These are phyloP conservation scores for Aspergillus clavatus DNA, from an alignment of 2,329 filamentous ascomycete genomes.

Conservation along the genomic window DNA sequence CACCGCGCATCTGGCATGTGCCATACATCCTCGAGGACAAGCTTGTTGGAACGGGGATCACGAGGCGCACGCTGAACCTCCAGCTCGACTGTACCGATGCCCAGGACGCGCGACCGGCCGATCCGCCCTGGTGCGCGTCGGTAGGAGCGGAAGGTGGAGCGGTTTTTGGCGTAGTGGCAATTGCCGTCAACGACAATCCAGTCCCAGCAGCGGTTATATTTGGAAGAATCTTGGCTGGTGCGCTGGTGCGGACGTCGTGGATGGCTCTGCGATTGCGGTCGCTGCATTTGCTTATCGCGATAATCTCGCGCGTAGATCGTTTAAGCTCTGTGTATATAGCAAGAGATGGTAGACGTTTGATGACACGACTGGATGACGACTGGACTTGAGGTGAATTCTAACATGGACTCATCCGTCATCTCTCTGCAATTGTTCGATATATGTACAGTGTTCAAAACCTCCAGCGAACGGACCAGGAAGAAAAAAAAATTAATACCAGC, in stretches of 20 bases:
- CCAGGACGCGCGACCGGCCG: constrained; percentile 13
- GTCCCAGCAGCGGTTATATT: constrained; percentile 15
- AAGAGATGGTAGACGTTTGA: too few relatives aligned
- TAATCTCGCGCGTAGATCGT: too few relatives aligned
- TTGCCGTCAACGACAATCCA: constrained; percentile 17
- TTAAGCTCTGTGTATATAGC: too few relatives aligned
- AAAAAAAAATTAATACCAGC: not conserved
- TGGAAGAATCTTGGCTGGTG: not conserved
- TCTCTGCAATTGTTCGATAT: too few relatives aligned
- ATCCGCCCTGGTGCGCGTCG: constrained; percentile 17
- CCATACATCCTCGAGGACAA: constrained; percentile 16
- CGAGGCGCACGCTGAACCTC: constrained; percentile 11
- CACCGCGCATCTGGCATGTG: constrained; percentile 18
- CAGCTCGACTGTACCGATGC: constrained; percentile 16
- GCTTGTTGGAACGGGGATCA: constrained; percentile 9
- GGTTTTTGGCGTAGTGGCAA: constrained; percentile 21
- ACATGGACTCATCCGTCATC: too few relatives aligned
- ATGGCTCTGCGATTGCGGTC: not conserved
- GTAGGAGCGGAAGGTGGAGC: constrained; percentile 16
- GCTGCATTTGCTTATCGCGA: too few relatives aligned
- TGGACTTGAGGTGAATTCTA: too few relatives aligned
- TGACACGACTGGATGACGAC: too few relatives aligned
- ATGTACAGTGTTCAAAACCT: too few relatives aligned
- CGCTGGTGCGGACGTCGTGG: not conserved
- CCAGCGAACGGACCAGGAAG: too few relatives aligned